Evolutionary conservation across 768 basidiomycete species (phyloP).

Genomic region (Serendipita sp.): DNA sequence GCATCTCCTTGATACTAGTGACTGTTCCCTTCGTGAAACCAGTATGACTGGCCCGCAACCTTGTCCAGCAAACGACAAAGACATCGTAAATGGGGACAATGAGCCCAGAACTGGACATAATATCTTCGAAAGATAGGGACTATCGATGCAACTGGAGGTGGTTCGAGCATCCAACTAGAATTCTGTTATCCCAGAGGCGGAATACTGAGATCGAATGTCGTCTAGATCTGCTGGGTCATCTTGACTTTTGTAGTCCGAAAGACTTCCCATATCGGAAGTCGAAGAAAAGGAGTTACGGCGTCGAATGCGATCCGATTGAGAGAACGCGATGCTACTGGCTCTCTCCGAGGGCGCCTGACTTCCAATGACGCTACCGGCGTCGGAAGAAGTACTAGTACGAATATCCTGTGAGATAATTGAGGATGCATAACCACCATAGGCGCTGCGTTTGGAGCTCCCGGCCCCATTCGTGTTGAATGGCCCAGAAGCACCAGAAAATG

Average conservation of each 20-base stretch:
- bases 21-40: no score
- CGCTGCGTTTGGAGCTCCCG: constrained; percentile 55
- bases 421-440: constrained; percentile 35
- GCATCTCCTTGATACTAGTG: no score
- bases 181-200: constrained; percentile 68
- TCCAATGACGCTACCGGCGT: constrained; percentile 19
- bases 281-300: constrained; percentile 64
- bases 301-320: constrained; percentile 78
- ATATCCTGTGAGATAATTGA: constrained; percentile 89
- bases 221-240: constrained; percentile 66
- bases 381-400: constrained; percentile 50
- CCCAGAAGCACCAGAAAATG: constrained; percentile 51
- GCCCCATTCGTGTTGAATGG: constrained; percentile 55
- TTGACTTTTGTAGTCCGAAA: constrained; percentile 72
- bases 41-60: no score
- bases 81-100: no score
- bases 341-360: constrained; percentile 29
- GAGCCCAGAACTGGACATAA: no score
- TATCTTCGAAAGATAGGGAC: no score
- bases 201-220: constrained; percentile 79
- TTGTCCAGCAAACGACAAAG: no score
- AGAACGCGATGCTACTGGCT: constrained; percentile 50
- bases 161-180: constrained; percentile 29
- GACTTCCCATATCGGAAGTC: constrained; percentile 59
- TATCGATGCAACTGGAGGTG: no score